These are phyloP conservation scores for Berkeleyomyces basicola DNA, from an alignment of 2,329 filamentous ascomycete species.

Conservation along the genomic window DNA sequence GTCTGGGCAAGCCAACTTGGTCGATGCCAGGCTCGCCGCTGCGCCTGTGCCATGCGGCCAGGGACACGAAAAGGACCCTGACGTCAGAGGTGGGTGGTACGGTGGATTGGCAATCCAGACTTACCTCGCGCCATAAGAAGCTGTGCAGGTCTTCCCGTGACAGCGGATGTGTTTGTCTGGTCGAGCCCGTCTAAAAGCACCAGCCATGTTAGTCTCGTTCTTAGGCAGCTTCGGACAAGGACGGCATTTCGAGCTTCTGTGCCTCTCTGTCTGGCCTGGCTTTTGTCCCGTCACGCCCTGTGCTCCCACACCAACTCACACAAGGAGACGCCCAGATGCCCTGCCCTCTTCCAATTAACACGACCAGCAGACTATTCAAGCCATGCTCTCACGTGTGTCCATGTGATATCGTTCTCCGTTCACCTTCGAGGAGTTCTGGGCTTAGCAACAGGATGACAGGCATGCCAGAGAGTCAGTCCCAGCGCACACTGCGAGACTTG, in stretches of 20 bases:
- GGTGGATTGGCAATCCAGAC: not conserved
- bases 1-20: not conserved
- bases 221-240: not conserved
- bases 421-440: too few relatives aligned
- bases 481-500: not conserved
- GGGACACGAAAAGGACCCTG: not conserved
- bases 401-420: too few relatives aligned
- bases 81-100: not conserved
- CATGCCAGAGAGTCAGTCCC: too few relatives aligned
- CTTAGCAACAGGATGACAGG: too few relatives aligned
- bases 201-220: not conserved
- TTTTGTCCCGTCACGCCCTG: not conserved
- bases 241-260: not conserved
- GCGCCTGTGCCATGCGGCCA: not conserved
- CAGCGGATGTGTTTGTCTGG: not conserved
- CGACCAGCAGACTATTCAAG: too few relatives aligned
- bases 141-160: conserved; percentile 1
- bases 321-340: not conserved
- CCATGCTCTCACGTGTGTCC: too few relatives aligned
- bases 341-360: too few relatives aligned
- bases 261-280: not conserved
- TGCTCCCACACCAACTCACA: not conserved
- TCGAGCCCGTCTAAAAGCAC: not conserved
- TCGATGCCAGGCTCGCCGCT: not conserved
- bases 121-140: conserved; percentile 3